Evolutionary conservation across 164 flowering plant genomes (phyloP), one percentile per base, ranked within the genome.

Genomic region (Paratinospora sagittata): DNA sequence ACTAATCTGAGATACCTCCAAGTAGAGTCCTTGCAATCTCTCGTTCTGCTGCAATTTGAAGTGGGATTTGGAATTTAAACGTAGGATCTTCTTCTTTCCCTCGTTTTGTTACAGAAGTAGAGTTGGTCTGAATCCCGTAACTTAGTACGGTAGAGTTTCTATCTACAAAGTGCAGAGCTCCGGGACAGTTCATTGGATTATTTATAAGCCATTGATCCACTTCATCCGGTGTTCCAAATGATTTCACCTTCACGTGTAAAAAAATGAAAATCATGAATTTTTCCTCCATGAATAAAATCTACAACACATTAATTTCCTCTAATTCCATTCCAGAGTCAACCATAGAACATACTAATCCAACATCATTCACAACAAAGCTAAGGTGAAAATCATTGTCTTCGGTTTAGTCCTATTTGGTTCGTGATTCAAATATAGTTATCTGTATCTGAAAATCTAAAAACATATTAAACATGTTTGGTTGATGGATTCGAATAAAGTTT

Each of bases 31-130:
- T 87, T 23, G 97, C 92, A 73, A 96, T 90, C 76, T 93, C 99
- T 67, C 97, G 96, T 77, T 96, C 99, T 8, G 97, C 97, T 41
- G 98, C 99, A 78, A 96, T 76, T 78, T 93, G 99, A 70, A 96
- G 95, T 5, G 99, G 99, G 70, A 93, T 83, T 74, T 90, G 99
- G 74, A 91, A 89, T 67, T 89, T 96, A 71, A 91, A 83, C 13
- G 93, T 89, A 68, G 97, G 96, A 72, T 96, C 95, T 81, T 91
- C 93, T 73, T 13, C 80, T 6, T 68, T 61, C 43, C 99, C 99
- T 76, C 97, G 79, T 68, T 70, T 82, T 12, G 70, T 23, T 68
- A 76, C 74, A 68, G 92, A 69, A 21, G 97, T 93, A 37, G 96
- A 90, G 76, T 93, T 93, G 30, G 97, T 90, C 77, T 96, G 98